These are phyloP conservation scores for Botryotinia narcissicola DNA, from an alignment of 2,329 filamentous ascomycete species.

Conservation along the genomic window DNA sequence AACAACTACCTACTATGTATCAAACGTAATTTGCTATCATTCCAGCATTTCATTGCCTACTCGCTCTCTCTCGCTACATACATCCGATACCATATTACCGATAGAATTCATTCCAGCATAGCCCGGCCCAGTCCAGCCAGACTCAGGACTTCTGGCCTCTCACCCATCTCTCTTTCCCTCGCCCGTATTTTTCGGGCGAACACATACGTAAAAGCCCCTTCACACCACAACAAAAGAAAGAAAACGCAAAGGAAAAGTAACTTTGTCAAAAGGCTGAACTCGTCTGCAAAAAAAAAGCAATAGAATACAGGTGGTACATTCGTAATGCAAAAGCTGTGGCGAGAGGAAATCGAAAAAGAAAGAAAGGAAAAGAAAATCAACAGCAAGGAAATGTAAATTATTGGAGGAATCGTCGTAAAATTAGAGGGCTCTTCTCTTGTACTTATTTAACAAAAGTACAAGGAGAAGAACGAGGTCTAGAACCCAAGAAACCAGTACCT, in stretches of 20 bases:
- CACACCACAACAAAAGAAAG: conserved; percentile 5
- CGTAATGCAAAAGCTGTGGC: background rate
- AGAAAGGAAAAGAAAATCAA: background rate
- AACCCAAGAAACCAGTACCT: conserved; percentile 12
- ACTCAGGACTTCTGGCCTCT: background rate
- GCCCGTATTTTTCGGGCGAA: background rate
- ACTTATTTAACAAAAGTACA: background rate
- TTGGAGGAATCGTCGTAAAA: conserved; percentile 6
- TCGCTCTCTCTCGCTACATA: background rate
- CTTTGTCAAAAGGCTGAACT: background rate
- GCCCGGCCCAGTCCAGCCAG: background rate
- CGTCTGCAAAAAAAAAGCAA: conserved; percentile 2
- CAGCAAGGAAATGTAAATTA: background rate
- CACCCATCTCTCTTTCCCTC: background rate
- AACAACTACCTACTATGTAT: background rate
- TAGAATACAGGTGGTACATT: conserved; percentile 15
- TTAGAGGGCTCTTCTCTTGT: background rate
- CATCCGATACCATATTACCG: background rate
- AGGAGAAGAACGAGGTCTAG: conserved; percentile 4
- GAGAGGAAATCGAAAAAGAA: background rate
- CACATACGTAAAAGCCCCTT: background rate
- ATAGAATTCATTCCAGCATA: background rate
- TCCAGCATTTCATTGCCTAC: background rate
- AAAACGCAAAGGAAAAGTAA: background rate
- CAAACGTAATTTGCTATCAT: background rate